A percentile compares a stretch with the other conserved stretches of the same genome.
phyloP scores from a whole-genome alignment of 2,329 filamentous ascomycete genomes.

The Aulographum hederae region DNA sequence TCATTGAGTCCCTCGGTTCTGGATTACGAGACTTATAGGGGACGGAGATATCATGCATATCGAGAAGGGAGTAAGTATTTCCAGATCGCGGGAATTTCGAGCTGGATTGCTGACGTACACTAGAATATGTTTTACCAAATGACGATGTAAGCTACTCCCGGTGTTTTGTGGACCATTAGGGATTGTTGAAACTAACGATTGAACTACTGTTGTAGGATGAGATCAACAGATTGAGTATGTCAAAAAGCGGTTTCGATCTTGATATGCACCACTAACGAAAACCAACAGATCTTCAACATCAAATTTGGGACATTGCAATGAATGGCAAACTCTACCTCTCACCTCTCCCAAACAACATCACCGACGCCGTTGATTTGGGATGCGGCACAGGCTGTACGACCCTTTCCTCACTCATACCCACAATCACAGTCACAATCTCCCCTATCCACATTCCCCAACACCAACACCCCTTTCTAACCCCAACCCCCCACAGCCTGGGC shows the following conservation, averaged over 20 bases:
- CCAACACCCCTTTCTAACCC: no score
- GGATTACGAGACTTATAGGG: background rate
- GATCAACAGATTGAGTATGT: no score
- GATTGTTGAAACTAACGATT: no score
- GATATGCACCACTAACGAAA: no score
- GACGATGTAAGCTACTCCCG: constrained; percentile 1
- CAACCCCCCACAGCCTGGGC: constrained; percentile 5
- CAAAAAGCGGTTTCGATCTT: no score
- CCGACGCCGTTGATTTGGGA: constrained; percentile 9
- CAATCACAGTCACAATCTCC: no score
- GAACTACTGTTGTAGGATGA: no score
- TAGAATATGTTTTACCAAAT: constrained; percentile 2
- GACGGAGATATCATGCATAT: background rate
- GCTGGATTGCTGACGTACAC: no score
- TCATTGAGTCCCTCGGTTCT: background rate
- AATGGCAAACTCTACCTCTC: constrained; percentile 9
- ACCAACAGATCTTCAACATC: constrained; percentile 11
- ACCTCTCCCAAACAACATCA: constrained; percentile 5
- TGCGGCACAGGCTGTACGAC: constrained; percentile 9
- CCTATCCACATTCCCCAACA: no score
- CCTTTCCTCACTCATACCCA: no score
- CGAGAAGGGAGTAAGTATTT: background rate
- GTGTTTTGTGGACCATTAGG: no score
- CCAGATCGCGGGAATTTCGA: background rate
- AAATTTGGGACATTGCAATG: constrained; percentile 10